Conservation (phyloP, 2,329 filamentous ascomycete species). For the Arthrobotrys iridis region DNA sequence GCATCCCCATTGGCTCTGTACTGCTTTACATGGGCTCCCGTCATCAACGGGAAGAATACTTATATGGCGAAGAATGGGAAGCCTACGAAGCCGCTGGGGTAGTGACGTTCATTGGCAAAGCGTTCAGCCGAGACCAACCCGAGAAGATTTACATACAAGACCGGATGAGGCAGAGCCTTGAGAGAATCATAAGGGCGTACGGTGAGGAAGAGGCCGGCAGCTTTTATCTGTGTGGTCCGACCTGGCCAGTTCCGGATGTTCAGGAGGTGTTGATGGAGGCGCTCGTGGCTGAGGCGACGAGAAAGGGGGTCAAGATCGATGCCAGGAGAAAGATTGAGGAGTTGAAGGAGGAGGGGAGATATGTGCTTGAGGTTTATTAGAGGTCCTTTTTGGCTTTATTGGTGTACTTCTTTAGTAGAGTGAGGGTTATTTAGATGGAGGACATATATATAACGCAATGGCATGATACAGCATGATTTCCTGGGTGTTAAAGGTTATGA, state of each 20-base stretch:
- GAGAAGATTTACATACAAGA: conserved; percentile 99
- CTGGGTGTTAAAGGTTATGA: too few species aligned
- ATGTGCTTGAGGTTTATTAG: conserved; percentile 97
- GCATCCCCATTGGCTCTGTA: conserved; percentile 91
- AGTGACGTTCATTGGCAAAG: conserved; percentile 89
- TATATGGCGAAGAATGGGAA: conserved; percentile 99
- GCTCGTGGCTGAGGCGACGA: conserved; percentile 78
- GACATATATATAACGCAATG: too few species aligned
- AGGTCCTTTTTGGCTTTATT: not conserved
- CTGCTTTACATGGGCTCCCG: conserved; percentile 96
- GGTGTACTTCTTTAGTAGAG: too few species aligned
- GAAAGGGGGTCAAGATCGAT: conserved; percentile 80
- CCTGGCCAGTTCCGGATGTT: conserved; percentile 97
- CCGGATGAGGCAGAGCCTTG: conserved; percentile 87
- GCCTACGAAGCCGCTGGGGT: conserved; percentile 95
- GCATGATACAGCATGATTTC: too few species aligned
- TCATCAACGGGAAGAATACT: conserved; percentile 97
- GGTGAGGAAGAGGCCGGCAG: conserved; percentile 81
- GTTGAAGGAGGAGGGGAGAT: conserved; percentile 92
- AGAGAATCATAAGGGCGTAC: conserved; percentile 85
- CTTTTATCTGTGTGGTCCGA: conserved; percentile 97
- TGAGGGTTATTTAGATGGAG: too few species aligned
- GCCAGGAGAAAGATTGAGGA: conserved; percentile 91
- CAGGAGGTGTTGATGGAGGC: conserved; percentile 94
- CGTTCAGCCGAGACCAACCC: conserved; percentile 95